A percentile compares a stretch with the other conserved stretches of the same genome.
Conservation (phyloP, 768 basidiomycete species). For the Tulasnella sp. region DNA sequence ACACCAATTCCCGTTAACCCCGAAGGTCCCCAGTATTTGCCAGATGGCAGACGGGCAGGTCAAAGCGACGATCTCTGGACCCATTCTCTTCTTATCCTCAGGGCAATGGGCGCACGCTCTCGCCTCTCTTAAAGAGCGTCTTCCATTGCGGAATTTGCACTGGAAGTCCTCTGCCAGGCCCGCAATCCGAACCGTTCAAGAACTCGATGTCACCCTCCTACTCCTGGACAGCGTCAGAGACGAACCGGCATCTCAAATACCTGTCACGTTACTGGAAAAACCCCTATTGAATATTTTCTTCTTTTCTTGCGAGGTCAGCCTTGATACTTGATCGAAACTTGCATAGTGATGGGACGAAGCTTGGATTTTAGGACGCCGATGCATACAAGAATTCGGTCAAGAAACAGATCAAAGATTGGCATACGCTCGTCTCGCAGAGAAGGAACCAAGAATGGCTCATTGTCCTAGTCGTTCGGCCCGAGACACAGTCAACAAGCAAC, state of each 20-base stretch:
- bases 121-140: conserved; percentile 51
- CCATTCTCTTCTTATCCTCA: conserved; percentile 53
- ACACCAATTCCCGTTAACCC: too few species aligned
- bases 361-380: conserved; percentile 44
- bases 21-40: too few species aligned
- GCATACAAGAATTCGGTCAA: conserved; percentile 65
- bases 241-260: conserved; percentile 65
- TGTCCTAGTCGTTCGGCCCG: conserved; percentile 70
- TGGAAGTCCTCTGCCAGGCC: conserved; percentile 74
- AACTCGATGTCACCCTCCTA: conserved; percentile 67
- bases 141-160: conserved; percentile 83
- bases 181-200: conserved; percentile 76
- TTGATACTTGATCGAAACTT: conserved; percentile 8
- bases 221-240: conserved; percentile 57
- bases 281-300: conserved; percentile 82
- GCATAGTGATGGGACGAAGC: conserved; percentile 12
- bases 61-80: conserved; percentile 57
- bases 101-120: conserved; percentile 65
- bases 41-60: conserved; percentile 28
- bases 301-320: conserved; percentile 79
- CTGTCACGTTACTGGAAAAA: conserved; percentile 68
- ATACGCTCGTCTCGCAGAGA: conserved; percentile 46
- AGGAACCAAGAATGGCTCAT: conserved; percentile 93
- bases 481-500: conserved; percentile 45
- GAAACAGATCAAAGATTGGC: conserved; percentile 92